Conservation (phyloP, 805 yeast genomes). For the Starmerella asiatica region DNA sequence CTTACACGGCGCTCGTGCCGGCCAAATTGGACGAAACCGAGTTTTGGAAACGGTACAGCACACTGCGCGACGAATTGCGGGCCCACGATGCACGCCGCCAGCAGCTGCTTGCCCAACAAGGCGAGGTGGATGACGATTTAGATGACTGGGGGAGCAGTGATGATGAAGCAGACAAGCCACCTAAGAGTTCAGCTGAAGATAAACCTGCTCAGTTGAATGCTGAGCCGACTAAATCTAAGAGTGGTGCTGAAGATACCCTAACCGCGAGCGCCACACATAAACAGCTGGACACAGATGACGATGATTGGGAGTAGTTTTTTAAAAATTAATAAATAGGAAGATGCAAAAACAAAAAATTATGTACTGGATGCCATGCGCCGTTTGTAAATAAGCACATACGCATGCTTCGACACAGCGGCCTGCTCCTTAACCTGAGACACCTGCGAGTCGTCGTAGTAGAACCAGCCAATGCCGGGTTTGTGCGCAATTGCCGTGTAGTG, state of each 20-base stretch:
- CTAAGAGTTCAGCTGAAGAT: neutral
- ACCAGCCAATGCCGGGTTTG: slow-evolving; percentile 57
- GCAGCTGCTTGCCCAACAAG: slow-evolving; percentile 37
- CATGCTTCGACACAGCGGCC: slow-evolving; percentile 52
- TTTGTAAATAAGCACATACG: slow-evolving; percentile 70
- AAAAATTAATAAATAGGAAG: neutral
- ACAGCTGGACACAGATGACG: too few species aligned
- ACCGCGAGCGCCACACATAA: neutral
- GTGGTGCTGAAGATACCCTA: neutral
- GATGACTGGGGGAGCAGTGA: slow-evolving; percentile 34
- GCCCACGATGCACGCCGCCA: slow-evolving; percentile 55
- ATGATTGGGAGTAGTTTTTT: slow-evolving; percentile 12
- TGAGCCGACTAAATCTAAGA: too few species aligned
- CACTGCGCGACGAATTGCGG: slow-evolving; percentile 38
- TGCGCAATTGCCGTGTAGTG: slow-evolving; percentile 76
- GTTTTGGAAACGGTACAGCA: slow-evolving; percentile 69
- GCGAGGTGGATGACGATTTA: slow-evolving; percentile 23
- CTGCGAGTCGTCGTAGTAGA: slow-evolving; percentile 66
- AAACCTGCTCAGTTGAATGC: neutral
- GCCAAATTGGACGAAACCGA: slow-evolving; percentile 39
- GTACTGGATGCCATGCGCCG: slow-evolving; percentile 27
- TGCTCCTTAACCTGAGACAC: slow-evolving; percentile 39
- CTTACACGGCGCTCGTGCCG: slow-evolving; percentile 59
- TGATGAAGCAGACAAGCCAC: slow-evolving; percentile 5
- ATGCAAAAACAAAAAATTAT: neutral